Evolutionary conservation across 2,329 filamentous ascomycete species (phyloP), one percentile per base, ranked within the genome.

Genomic region (Simplicillium aogashimaense): DNA sequence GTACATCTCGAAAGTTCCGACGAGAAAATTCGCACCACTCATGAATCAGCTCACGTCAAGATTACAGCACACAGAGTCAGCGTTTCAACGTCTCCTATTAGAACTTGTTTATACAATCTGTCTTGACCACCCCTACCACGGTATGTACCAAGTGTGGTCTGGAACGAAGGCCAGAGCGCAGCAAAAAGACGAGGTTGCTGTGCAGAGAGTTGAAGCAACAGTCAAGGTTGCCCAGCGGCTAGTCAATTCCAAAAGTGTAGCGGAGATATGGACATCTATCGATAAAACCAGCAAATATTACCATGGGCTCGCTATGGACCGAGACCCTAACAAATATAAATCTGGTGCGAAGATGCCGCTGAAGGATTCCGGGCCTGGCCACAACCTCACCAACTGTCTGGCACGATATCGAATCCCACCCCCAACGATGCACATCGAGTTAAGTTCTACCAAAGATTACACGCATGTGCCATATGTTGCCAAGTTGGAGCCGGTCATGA

Each of bases 31-130:
- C 56, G 90, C 88, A 1, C 66, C 83, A 3, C 67, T 98, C 38
- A 94, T 95, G 80, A 98, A 95, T 53, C 92, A 99, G 58, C 73
- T 98, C 28, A 90, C 89, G 6, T 98, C 94, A n/a, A 81, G 92
- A 7, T 66, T 98, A 6, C 79, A 94, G 45, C 77, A 85, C 45
- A 74, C 81, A 28, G 61, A 72, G 2, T 74, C 71, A 1, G 70
- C 72, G 13, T 98, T 99, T 53, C 92, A 98, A 53, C 70, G 68
- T 32, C 69, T 90, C 1, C 67, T 99, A 2, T 76, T 78, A 38
- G 68, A 70, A 2, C 66, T 98, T 14, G 80, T 97, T 4, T 78
- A 80, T 53, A 81, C 80, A 8, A 95, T 98, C 41, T 97, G 90
- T 54, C 70, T 76, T 10, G 88, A 98, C 42, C 92, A 99, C 61